Evolutionary conservation across 2,329 filamentous ascomycete species (phyloP), one percentile per base, ranked within the genome.

Genomic region (Neospermospora avenae): DNA sequence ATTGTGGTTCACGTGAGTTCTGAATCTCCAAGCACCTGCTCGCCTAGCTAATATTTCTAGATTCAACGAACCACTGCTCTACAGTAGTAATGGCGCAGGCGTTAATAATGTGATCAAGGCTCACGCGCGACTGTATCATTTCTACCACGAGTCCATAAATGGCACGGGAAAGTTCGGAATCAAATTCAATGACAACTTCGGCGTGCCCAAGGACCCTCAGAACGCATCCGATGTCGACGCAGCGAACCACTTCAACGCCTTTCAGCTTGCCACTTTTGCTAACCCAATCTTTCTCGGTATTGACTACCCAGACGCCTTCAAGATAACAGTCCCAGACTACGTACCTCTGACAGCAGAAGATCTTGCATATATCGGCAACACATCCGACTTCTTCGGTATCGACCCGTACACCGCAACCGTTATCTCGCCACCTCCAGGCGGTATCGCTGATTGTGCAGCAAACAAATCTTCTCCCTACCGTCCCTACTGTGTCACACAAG

Each of bases 401-500:
- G 82, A 86, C 61, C 79, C 82, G 0, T 86, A 86, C 72, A 84
- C 80, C 0, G 79, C 81, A 0, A 81, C 79, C 0, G 78, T 83
- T 0, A 76, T 83, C 5, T 76, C 78, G 1, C 76, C 77, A 0
- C 77, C 80, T 0, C 65, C 66, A 4, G 73, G 71, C 8, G 81
- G 79, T 1, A 76, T 83, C 48, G 71, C 74, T 0, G 74, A 75
- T 4, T 86, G 83, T 65, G 75, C 79, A 1, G 62, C 72, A 6
- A 79, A 85, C 66, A 65, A 70, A 1, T 76, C 74, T 5, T 75
- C 79, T 31, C 65, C 77, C 0, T 72, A 78, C 8, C 79, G 76
- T 20, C 84, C 83, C 0, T 79, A 79, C 61, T 86, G 83, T 64
- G 81, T 82, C 1, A 76, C 75, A 0, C 77, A 81, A 59, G 76